Evolutionary conservation across 495 filamentous ascomycete genomes (phyloP), one percentile per base, ranked within the genome.

Genomic region (Hypoxylon perforatum): DNA sequence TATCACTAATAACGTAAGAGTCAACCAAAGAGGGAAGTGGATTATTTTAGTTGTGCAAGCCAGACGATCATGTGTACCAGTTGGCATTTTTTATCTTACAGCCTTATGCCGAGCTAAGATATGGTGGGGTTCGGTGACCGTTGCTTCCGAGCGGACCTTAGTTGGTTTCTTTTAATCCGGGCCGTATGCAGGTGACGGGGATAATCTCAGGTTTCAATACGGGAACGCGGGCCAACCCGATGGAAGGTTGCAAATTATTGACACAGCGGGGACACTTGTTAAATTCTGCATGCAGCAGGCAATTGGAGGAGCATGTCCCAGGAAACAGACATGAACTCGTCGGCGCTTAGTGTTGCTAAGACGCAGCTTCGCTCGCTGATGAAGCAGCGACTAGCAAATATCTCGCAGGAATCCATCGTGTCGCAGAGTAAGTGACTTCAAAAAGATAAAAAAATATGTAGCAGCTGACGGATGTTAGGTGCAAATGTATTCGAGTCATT

Each of bases 351-450:
- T 61, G 77, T 81, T 38, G 88, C 89, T 22, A 96, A 96, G 79
- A 88, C 88, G 68, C 88, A 92, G 57, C 78, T 95, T 54, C 86
- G 92, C 44, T 81, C 84, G 45, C 76, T 81, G 44, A 90, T 95
- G 80, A 91, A 88, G 62, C 81, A 85, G 38, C 81, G 79, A 11
- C 82, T 94, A 10, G 80, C 83, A 18, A 74, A 71, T 14, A 58
- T 95, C 48, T 75, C 88, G 11, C 73, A 80, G 2, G 83, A 89
- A 35, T 80, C 86, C 12, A 81, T 92, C 38, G 62, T 70, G 39
- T 76, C 75, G 58, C 92, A 96, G 82, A 93, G 92, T 96, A 75
- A 67, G 75, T 18, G n/a, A 17, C 35, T 64, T 46, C n/a, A 57
- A 18, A 45, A 33, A 44, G 11, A 49, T 55, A 65, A 57, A 52